These are phyloP conservation scores for Euphorbia celastroides DNA, from an alignment of 441 rosid species.

Conservation along the genomic window DNA sequence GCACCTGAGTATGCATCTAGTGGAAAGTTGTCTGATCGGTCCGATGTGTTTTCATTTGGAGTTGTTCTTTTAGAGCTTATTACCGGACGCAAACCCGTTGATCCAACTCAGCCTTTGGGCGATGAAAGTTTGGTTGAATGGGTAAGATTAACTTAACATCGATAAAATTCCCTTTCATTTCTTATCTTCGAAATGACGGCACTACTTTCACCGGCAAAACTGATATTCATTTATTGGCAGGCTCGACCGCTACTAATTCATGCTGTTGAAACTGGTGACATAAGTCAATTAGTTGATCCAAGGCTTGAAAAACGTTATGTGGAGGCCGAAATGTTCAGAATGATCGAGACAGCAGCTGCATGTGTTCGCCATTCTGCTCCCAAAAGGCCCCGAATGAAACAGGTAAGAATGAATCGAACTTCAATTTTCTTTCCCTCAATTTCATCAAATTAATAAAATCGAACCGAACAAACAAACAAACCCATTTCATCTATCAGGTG, in stretches of 20 bases:
- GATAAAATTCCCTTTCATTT: constrained; percentile 7
- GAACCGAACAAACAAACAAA: not conserved
- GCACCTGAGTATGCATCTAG: constrained; percentile 93
- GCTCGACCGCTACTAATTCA: constrained; percentile 66
- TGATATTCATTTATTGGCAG: constrained; percentile 28
- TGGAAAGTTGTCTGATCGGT: constrained; percentile 80
- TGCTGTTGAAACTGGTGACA: constrained; percentile 65
- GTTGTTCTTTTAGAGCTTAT: constrained; percentile 82
- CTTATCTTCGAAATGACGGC: too few species aligned
- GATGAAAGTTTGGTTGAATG: constrained; percentile 92
- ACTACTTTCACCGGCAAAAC: not conserved
- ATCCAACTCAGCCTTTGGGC: constrained; percentile 64
- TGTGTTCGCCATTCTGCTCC: constrained; percentile 85
- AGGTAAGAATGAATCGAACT: constrained; percentile 33
- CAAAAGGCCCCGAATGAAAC: constrained; percentile 61
- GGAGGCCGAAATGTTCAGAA: constrained; percentile 61
- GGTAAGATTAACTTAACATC: constrained; percentile 31
- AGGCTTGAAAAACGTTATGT: constrained; percentile 59
- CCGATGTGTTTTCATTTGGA: constrained; percentile 87
- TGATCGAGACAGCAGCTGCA: constrained; percentile 89
- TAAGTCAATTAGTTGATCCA: constrained; percentile 53
- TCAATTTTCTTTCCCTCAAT: not conserved
- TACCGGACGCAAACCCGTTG: constrained; percentile 79
- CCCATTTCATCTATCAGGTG: constrained; percentile 33
- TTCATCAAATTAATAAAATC: not conserved